These are phyloP conservation scores for Wickerhamiella parazyma DNA, from an alignment of 805 yeast genomes.

Conservation along the genomic window DNA sequence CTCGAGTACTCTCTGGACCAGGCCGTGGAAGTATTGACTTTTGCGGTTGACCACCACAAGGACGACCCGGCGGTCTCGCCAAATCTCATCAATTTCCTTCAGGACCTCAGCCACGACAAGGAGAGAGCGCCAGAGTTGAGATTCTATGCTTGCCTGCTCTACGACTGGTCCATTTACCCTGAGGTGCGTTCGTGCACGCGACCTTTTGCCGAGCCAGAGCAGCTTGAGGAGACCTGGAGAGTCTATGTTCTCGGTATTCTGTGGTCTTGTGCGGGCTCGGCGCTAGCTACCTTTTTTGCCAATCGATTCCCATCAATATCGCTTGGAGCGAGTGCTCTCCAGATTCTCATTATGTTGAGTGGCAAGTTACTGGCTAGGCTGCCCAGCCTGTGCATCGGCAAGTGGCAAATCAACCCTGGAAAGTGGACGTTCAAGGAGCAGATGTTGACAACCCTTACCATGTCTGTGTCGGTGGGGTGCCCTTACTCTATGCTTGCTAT, in stretches of 20 bases:
- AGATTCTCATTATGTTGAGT: conserved; percentile 46
- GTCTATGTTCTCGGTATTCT: conserved; percentile 39
- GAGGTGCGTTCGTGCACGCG: conserved; percentile 46
- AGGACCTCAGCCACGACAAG: conserved; percentile 18
- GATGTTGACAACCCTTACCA: conserved; percentile 33
- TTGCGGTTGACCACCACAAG: conserved; percentile 30
- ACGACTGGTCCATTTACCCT: conserved; percentile 41
- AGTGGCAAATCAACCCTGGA: conserved; percentile 37
- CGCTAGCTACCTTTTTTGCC: conserved; percentile 44
- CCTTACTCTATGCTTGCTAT: conserved; percentile 25
- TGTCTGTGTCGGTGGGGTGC: conserved; percentile 19
- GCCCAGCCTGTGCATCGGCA: conserved; percentile 27
- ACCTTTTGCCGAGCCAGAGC: conserved; percentile 36
- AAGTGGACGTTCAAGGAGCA: conserved; percentile 27
- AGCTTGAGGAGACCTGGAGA: conserved; percentile 38
- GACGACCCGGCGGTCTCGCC: conserved; percentile 37
- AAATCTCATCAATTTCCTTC: conserved; percentile 28
- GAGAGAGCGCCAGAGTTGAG: conserved; percentile 17
- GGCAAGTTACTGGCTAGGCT: conserved; percentile 34
- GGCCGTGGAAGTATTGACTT: conserved; percentile 30
- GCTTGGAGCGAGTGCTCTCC: conserved; percentile 40
- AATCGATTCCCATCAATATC: conserved; percentile 42
- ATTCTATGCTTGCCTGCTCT: conserved; percentile 32
- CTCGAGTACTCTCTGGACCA: conserved; percentile 26
- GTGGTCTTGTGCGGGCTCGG: conserved; percentile 43